Conservation (phyloP, 495 filamentous ascomycete genomes). For the Pseudevernia furfuracea region DNA sequence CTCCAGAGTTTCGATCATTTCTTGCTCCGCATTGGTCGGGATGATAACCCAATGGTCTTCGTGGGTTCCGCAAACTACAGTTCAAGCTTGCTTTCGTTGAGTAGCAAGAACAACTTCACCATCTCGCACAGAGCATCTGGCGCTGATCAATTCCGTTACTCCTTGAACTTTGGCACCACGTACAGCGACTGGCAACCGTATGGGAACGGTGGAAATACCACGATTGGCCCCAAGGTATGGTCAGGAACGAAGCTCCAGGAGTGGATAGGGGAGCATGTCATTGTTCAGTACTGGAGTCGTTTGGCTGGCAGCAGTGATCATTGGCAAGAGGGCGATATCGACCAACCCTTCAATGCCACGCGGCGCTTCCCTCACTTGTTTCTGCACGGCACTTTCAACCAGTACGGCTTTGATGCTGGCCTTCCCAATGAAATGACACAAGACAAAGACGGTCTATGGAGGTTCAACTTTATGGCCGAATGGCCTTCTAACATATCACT, state of each 20-base stretch:
- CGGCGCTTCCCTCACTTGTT: conserved; percentile 54
- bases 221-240: conserved; percentile 38
- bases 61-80: conserved; percentile 52
- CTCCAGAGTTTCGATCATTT: conserved; percentile 36
- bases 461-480: conserved; percentile 45
- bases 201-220: conserved; percentile 32
- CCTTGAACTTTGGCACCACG: conserved; percentile 43
- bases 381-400: conserved; percentile 53
- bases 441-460: conserved; percentile 39
- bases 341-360: conserved; percentile 27
- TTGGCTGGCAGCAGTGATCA: conserved; percentile 54
- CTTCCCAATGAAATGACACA: conserved; percentile 45
- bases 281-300: conserved; percentile 55
- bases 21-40: conserved; percentile 38
- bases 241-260: conserved; percentile 44
- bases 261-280: conserved; percentile 57
- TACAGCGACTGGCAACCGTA: conserved; percentile 52
- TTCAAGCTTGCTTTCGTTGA: conserved; percentile 36
- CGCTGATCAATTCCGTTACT: conserved; percentile 53
- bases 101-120: conserved; percentile 31
- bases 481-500: conserved; percentile 43
- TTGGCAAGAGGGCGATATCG: conserved; percentile 50
- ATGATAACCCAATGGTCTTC: conserved; percentile 43
- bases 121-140: conserved; percentile 51
- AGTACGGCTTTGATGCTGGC: conserved; percentile 57